Conservation (phyloP, 441 rosid genomes). For the Lepidium campestre region DNA sequence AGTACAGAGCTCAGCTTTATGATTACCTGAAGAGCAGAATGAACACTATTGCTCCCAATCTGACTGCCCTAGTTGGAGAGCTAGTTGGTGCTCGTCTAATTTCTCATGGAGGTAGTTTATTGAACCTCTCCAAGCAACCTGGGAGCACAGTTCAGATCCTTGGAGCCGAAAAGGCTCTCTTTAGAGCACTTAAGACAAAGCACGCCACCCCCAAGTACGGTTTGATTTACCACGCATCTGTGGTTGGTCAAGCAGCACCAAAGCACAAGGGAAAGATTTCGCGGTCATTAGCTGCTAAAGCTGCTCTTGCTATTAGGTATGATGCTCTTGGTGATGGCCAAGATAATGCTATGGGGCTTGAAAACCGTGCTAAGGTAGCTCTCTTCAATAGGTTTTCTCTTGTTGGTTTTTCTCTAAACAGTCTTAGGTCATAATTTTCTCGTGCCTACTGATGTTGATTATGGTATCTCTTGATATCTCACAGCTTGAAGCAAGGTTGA, state of each 20-base stretch:
- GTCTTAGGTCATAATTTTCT: neutral
- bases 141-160: slow-evolving; percentile 93
- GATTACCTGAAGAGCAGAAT: slow-evolving; percentile 86
- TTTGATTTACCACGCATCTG: slow-evolving; percentile 81
- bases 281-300: slow-evolving; percentile 82
- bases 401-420: neutral
- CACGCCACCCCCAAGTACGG: slow-evolving; percentile 92
- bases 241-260: slow-evolving; percentile 86
- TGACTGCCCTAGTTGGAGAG: slow-evolving; percentile 94
- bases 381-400: neutral
- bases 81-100: slow-evolving; percentile 94
- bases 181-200: slow-evolving; percentile 90
- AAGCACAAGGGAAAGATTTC: slow-evolving; percentile 86
- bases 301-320: slow-evolving; percentile 66
- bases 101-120: slow-evolving; percentile 87
- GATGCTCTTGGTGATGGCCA: slow-evolving; percentile 86
- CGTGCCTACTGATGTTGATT: neutral
- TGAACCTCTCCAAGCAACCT: slow-evolving; percentile 92
- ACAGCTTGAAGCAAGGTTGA: slow-evolving; percentile 77
- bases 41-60: slow-evolving; percentile 87
- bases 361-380: slow-evolving; percentile 71
- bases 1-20: slow-evolving; percentile 87
- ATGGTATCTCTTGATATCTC: neutral
- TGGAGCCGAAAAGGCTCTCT: slow-evolving; percentile 93
- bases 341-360: slow-evolving; percentile 77